Evolutionary conservation across 1,139 yeast species (phyloP).

Genomic region (Candida glucosophila): DNA sequence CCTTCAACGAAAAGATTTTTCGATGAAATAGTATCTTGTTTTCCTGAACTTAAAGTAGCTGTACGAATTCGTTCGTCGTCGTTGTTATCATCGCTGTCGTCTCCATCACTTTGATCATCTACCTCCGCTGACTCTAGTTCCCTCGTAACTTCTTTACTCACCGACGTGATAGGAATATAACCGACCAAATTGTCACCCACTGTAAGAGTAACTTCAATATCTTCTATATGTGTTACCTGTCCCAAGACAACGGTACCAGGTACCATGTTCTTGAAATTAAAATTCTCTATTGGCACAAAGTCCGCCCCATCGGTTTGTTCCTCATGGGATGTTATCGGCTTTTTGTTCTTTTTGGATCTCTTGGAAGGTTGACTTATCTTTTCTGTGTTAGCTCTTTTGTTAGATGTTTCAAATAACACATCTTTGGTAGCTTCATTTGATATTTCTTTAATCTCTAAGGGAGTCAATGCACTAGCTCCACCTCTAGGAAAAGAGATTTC

Average conservation of each 20-base stretch:
- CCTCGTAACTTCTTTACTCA: slow-evolving; percentile 55
- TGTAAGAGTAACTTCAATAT: slow-evolving; percentile 57
- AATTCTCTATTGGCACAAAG: slow-evolving; percentile 44
- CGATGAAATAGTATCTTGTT: slow-evolving; percentile 47
- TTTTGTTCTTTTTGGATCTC: slow-evolving; percentile 26
- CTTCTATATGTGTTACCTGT: slow-evolving; percentile 54
- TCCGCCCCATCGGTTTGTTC: slow-evolving; percentile 14
- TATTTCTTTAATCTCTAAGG: slow-evolving; percentile 86
- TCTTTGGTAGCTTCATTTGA: slow-evolving; percentile 89
- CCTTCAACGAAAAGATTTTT: slow-evolving; percentile 54
- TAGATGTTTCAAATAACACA: slow-evolving; percentile 56
- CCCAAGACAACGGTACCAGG: slow-evolving; percentile 75
- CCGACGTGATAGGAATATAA: slow-evolving; percentile 65
- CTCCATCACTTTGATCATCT: slow-evolving; percentile 33
- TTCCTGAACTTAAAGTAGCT: slow-evolving; percentile 16
- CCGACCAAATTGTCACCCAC: slow-evolving; percentile 83
- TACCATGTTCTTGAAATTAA: slow-evolving; percentile 51
- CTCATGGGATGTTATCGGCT: slow-evolving; percentile 18
- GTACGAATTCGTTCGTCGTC: slow-evolving; percentile 23
- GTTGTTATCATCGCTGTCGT: slow-evolving; percentile 33
- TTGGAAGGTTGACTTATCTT: slow-evolving; percentile 18
- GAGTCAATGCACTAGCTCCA: slow-evolving; percentile 76
- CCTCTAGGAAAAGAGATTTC: slow-evolving; percentile 94
- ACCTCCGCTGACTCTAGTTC: slow-evolving; percentile 45
- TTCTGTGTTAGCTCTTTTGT: slow-evolving; percentile 20